These are phyloP conservation scores for Phytophthora tubulina DNA, from an alignment of 352 stramenopile species.

Conservation along the genomic window DNA sequence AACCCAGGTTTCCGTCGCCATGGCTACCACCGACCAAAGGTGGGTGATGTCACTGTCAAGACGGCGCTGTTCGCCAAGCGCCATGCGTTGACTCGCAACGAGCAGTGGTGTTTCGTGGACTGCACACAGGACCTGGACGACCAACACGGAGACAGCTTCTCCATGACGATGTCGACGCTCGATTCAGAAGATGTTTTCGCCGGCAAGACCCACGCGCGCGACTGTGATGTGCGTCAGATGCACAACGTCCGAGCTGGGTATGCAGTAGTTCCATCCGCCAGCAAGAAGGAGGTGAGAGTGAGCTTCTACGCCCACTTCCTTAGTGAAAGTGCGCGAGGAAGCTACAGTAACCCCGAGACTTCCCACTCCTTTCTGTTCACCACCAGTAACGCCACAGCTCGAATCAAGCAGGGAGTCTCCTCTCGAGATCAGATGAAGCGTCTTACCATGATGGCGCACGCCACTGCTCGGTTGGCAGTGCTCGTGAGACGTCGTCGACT, in stretches of 20 bases:
- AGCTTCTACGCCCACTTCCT: slow-evolving; percentile 49
- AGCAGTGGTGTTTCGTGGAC: slow-evolving; percentile 39
- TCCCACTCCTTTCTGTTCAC: slow-evolving; percentile 16
- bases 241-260: slow-evolving; percentile 33
- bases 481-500: slow-evolving; percentile 59
- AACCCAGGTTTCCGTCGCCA: not conserved
- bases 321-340: not conserved
- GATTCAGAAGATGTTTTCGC: slow-evolving; percentile 38
- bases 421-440: slow-evolving; percentile 36
- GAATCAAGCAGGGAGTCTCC: slow-evolving; percentile 28
- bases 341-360: slow-evolving; percentile 7
- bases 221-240: slow-evolving; percentile 33
- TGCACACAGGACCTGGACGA: slow-evolving; percentile 8
- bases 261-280: slow-evolving; percentile 26
- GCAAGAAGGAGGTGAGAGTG: slow-evolving; percentile 35
- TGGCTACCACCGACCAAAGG: slow-evolving; percentile 9
- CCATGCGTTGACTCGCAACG: slow-evolving; percentile 30
- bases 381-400: slow-evolving; percentile 8
- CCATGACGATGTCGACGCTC: slow-evolving; percentile 29
- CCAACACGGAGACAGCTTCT: slow-evolving; percentile 5
- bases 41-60: slow-evolving; percentile 25
- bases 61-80: slow-evolving; percentile 35
- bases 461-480: slow-evolving; percentile 38
- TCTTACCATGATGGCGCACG: slow-evolving; percentile 38
- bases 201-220: slow-evolving; percentile 18